Base-by-base conservation (phyloP, 2,329 filamentous ascomycete genomes). In the Pseudopyricularia javanii region DNA sequence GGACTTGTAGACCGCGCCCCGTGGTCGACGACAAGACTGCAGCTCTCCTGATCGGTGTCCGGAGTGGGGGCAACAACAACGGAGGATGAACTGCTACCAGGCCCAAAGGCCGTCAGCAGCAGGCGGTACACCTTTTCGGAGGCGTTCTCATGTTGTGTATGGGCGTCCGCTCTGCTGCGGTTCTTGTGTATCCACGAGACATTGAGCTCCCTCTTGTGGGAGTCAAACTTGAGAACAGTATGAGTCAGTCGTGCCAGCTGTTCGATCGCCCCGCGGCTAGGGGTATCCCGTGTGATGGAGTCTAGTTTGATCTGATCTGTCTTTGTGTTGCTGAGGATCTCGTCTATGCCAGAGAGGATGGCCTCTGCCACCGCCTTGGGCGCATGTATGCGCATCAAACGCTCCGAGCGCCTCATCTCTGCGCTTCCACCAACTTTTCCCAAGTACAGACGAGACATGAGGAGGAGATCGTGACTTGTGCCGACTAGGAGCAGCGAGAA, bases 101-200 rank as follows among this genome's bases (percentile, higher is more conserved):
- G 56, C 2, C 58, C 57, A 32, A 59, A 64, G 11, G 66, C 65
- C 4, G 65, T 66, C 33, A 69, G 60, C 3, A 79, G 59, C 4
- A 78, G 66, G 30, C 76, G 72, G 48, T 68, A 61, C 15, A 75
- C 73, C 14, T 71, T 62, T 43, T 79, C 73, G 33, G 64, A 64
- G 1, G 64, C 59, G 52, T 70, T 64, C 59, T 78, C 50, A 6
- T 17, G 12, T 12, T 15, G 4, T 20, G 73, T 6, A 67, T 55
- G 51, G 26, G 59, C 56, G 8, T 55, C 51, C 3, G 50, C 12
- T 50, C 11, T 58, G 14, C n/a, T 7, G 12, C 26, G 52, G 3
- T 59, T 11, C 30, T 66, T 53, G 9, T 68, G 60, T 9, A 76
- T 62, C 74, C 74, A 78, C 6, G 67, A 68, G 11, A 77, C 64